A percentile compares a stretch with the other conserved stretches of the same genome.
Evolutionary conservation across 805 yeast genomes (phyloP).

Genomic region (Ogataea pini): DNA sequence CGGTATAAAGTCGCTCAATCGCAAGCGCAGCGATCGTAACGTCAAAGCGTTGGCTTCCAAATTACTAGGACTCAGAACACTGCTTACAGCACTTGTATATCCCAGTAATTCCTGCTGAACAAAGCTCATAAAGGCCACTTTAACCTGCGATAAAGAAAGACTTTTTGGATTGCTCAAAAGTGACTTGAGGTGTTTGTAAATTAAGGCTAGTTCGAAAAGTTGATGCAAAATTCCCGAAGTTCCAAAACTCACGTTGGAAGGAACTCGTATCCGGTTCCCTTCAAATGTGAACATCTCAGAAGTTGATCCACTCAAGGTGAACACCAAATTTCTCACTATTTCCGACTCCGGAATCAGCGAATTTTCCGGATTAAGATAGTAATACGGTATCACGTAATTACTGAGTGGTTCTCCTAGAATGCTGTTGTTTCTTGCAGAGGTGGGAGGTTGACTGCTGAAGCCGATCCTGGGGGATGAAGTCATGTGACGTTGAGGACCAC

Average conservation of each 20-base stretch:
- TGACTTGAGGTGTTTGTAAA: constrained; percentile 50
- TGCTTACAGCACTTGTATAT: constrained; percentile 41
- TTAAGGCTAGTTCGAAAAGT: constrained; percentile 70
- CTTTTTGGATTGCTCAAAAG: constrained; percentile 32
- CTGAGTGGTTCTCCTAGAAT: constrained; percentile 29
- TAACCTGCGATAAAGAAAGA: constrained; percentile 48
- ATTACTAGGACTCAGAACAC: constrained; percentile 30
- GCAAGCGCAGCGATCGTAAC: constrained; percentile 37
- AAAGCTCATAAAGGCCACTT: constrained; percentile 58
- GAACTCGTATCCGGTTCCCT: constrained; percentile 43
- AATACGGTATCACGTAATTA: constrained; percentile 33
- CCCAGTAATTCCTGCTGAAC: constrained; percentile 40
- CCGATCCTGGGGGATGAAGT: constrained; percentile 13
- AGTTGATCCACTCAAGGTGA: constrained; percentile 61
- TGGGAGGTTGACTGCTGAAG: neutral
- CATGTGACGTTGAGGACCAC: constrained; percentile 4
- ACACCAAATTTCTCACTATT: constrained; percentile 49
- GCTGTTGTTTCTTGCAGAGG: neutral
- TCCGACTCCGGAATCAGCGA: constrained; percentile 40
- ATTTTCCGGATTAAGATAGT: constrained; percentile 31
- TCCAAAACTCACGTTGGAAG: constrained; percentile 55
- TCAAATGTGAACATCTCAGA: constrained; percentile 54
- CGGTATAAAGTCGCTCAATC: constrained; percentile 52
- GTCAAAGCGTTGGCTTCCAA: constrained; percentile 34
- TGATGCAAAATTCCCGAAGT: constrained; percentile 54